Percentiles rank a stretch among this genome's conserved stretches.
phyloP scores from a whole-genome alignment of 2,329 filamentous ascomycete species.

The Fusarium fujikuroi region DNA sequence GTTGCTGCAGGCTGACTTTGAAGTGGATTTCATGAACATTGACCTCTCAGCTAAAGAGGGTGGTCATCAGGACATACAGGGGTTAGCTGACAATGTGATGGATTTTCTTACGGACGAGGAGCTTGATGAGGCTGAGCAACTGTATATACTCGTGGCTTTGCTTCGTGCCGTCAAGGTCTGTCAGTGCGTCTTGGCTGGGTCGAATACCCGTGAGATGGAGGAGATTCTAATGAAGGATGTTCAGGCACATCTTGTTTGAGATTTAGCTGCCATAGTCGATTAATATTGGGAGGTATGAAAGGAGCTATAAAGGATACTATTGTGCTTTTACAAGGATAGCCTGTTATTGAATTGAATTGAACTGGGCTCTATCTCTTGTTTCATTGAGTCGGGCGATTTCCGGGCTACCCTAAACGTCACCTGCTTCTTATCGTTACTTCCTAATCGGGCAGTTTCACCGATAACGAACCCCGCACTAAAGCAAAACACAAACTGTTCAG shows the following conservation, averaged over 20 bases:
- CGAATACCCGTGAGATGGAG: not conserved
- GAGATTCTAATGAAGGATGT: not conserved
- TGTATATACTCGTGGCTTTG: not conserved
- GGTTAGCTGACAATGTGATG: rapidly evolving
- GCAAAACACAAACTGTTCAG: rapidly evolving
- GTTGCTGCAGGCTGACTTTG: not conserved
- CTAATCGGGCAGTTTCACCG: not conserved
- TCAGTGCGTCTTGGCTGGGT: not conserved
- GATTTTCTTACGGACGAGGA: not conserved
- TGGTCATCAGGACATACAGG: not conserved
- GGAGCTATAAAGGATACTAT: too few species aligned
- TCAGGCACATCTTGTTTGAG: not conserved
- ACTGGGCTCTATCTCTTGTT: rapidly evolving
- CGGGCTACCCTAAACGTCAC: rapidly evolving
- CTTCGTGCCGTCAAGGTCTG: not conserved
- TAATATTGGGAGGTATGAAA: too few species aligned
- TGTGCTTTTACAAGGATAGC: rapidly evolving
- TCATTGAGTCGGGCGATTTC: too few species aligned
- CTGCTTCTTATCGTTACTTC: not conserved
- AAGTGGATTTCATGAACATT: not conserved
- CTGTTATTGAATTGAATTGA: rapidly evolving
- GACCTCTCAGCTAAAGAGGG: not conserved
- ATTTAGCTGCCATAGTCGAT: too few species aligned
- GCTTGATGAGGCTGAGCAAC: not conserved
- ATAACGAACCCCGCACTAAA: not conserved